Percentiles rank a stretch among this genome's conserved stretches.
These are phyloP conservation scores for Martensiomyces pterosporus DNA, from an alignment of 192 early-diverging fungal genomes.

Conservation along the genomic window DNA sequence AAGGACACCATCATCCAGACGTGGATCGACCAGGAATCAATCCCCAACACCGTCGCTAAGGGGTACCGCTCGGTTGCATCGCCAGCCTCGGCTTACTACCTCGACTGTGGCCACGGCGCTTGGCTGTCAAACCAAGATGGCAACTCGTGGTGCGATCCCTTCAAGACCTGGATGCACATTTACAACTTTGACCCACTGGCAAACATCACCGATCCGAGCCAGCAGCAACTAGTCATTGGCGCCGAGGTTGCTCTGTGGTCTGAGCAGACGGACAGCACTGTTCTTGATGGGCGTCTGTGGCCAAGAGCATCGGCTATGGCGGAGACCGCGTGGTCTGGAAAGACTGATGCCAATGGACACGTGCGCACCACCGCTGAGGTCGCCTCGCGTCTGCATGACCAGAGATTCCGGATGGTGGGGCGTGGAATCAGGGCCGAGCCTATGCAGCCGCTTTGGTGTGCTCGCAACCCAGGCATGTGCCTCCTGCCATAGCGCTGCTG, in stretches of 20 bases:
- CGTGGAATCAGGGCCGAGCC: slow-evolving; percentile 66
- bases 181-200: slow-evolving; percentile 60
- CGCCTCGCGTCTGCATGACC: slow-evolving; percentile 61
- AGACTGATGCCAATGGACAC: slow-evolving; percentile 47
- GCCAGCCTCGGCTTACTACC: slow-evolving; percentile 60
- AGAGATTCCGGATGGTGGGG: slow-evolving; percentile 65
- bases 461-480: slow-evolving; percentile 54
- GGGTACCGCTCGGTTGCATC: slow-evolving; percentile 65
- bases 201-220: slow-evolving; percentile 50
- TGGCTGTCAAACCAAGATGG: slow-evolving; percentile 67
- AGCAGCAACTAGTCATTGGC: slow-evolving; percentile 61
- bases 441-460: slow-evolving; percentile 74
- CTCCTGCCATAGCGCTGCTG: slow-evolving; percentile 18
- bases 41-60: slow-evolving; percentile 53
- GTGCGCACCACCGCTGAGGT: slow-evolving; percentile 58
- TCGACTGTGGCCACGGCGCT: slow-evolving; percentile 73
- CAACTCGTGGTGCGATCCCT: slow-evolving; percentile 67
- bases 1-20: slow-evolving; percentile 68
- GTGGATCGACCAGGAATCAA: slow-evolving; percentile 62
- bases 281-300: slow-evolving; percentile 62
- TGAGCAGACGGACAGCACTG: slow-evolving; percentile 58
- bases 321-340: slow-evolving; percentile 69
- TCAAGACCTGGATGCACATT: slow-evolving; percentile 68
- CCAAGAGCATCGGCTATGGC: slow-evolving; percentile 64
- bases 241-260: slow-evolving; percentile 66